Base-by-base conservation (phyloP, 108 stramenopile genomes). In the Cyclotella atomus region DNA sequence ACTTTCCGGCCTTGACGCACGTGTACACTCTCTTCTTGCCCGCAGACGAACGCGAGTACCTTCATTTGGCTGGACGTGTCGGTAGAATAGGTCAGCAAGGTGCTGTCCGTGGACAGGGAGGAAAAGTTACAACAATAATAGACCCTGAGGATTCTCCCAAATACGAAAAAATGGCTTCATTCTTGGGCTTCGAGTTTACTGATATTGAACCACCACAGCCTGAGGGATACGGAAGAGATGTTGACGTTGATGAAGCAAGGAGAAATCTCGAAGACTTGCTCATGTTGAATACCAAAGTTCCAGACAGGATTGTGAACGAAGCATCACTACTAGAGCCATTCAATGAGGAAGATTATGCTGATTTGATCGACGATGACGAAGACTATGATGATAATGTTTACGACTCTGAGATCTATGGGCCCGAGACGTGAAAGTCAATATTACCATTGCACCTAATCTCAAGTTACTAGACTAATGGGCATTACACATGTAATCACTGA, bases 71-170 rank as follows among this genome's bases (percentile, higher is more conserved):
- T 1, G 94, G 94, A 25, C 87, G 94, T 45, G 94, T 95, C 23
- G 91, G 94, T n/a, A 87, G 91, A 23, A 88, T 95, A 52, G 94
- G 94, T 20, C 94, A 92, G 65, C 73, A 82, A 67, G 91, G 91
- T 44, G 85, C 83, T 50, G 88, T 84, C 1, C 38, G 61, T 9
- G 87, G 91, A 23, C 63, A 78, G 43, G 90, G 93, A 15, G 91
- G 91, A 30, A 76, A 71, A 30, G 94, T 95, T 17, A 77, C 89
- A 52, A 89, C 91, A 6, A 87, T 95, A 16, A 47, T 95, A 23
- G 76, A 80, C 44, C 66, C 73, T 27, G 84, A 83, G n/a, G 91
- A 88, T 46, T 87, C 89, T 10, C 49, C 50, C 2, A 70, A 92
- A 68, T 88, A 88, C 85, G 85, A 92, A 35, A 69, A 66, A 49